phyloP scores from a whole-genome alignment of 768 basidiomycete species.

The Pleurotus tuber-regium region DNA sequence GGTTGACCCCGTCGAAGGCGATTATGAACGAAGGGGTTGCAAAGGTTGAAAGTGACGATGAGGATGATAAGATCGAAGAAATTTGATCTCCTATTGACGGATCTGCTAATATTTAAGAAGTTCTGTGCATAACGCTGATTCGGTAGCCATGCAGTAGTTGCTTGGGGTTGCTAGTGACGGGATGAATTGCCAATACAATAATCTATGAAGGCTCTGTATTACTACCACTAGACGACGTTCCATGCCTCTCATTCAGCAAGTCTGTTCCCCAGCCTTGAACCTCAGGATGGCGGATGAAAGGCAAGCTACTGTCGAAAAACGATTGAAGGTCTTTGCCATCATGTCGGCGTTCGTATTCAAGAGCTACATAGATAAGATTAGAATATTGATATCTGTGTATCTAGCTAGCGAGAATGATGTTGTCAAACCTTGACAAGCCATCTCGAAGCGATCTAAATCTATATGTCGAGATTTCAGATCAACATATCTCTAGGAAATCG shows the following conservation, averaged over 20 bases:
- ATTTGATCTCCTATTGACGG: conserved; percentile 40
- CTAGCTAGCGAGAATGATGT: not conserved
- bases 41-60: conserved; percentile 48
- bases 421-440: conserved; percentile 74
- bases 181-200: too few species aligned
- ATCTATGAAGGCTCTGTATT: too few species aligned
- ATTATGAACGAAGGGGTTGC: conserved; percentile 20
- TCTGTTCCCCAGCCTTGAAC: conserved; percentile 68
- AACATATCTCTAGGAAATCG: too few species aligned
- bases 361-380: conserved; percentile 37
- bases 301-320: conserved; percentile 82
- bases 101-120: conserved; percentile 4
- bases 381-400: not conserved
- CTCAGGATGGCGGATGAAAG: conserved; percentile 68
- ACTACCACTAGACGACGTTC: too few species aligned
- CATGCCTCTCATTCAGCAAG: conserved; percentile 46
- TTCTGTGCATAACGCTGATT: too few species aligned
- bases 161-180: too few species aligned
- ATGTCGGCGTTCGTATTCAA: conserved; percentile 68
- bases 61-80: conserved; percentile 75
- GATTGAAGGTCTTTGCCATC: conserved; percentile 50
- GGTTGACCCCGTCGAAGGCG: conserved; percentile 3
- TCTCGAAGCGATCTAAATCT: conserved; percentile 88
- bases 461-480: not conserved
- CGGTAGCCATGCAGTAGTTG: too few species aligned